These are phyloP conservation scores for Colletotrichum lini DNA, from an alignment of 2,329 filamentous ascomycete genomes.

Conservation along the genomic window DNA sequence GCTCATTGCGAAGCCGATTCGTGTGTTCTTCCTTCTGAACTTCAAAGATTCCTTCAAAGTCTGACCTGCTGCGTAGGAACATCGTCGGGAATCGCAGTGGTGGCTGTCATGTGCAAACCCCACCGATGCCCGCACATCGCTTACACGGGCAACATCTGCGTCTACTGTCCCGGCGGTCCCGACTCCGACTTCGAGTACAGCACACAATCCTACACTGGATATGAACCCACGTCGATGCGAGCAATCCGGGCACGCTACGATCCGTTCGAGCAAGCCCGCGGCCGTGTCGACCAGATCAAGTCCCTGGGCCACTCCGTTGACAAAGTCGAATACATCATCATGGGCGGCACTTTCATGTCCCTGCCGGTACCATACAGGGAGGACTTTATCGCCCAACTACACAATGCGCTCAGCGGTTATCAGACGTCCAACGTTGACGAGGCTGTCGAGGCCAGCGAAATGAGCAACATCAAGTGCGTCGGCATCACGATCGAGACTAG, in stretches of 20 bases:
- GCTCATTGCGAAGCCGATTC: conserved; percentile 95
- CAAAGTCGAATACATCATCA: conserved; percentile 99
- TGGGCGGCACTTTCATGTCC: conserved; percentile 99
- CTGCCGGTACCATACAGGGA: conserved; percentile 90
- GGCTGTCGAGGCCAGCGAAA: conserved; percentile 92
- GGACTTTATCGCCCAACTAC: conserved; percentile 93
- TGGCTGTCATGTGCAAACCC: conserved; percentile 99
- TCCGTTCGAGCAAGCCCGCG: conserved; percentile 96
- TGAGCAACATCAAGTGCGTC: conserved; percentile 98
- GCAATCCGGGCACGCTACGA: conserved; percentile 97
- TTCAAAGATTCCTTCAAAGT: background rate
- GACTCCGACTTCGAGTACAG: conserved; percentile 99
- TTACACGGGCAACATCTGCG: conserved; percentile 98
- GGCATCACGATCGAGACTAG: conserved; percentile 98
- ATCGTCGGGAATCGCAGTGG: conserved; percentile 96
- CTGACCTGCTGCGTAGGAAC: conserved; percentile 70
- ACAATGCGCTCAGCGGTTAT: conserved; percentile 97
- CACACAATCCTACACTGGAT: conserved; percentile 98
- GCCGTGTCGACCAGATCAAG: conserved; percentile 96
- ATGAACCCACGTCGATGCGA: conserved; percentile 98
- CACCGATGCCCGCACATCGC: conserved; percentile 98
- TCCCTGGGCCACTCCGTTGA: conserved; percentile 96
- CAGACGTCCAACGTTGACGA: conserved; percentile 96
- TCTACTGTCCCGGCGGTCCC: conserved; percentile 97
- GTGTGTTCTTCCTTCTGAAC: conserved; percentile 60